Base-by-base conservation (phyloP, 2,329 filamentous ascomycete genomes). In the Alternaria ethzedia region DNA sequence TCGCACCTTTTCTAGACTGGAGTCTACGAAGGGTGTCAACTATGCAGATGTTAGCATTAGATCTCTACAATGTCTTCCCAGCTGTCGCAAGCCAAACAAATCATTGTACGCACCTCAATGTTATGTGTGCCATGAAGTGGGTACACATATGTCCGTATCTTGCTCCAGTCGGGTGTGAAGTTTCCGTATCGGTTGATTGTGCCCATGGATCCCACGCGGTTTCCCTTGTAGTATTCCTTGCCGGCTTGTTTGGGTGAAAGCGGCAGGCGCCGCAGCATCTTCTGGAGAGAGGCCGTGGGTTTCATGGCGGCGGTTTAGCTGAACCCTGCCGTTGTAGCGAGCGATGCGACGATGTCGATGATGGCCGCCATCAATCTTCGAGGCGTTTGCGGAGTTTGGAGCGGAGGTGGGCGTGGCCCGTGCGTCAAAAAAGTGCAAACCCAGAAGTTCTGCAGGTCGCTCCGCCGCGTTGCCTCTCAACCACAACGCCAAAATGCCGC, bases 141-240 rank as follows among this genome's bases (percentile, higher is more conserved):
- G 72, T 92, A 92, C 59, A 92, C 91, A 79, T 94, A 99, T 58
- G 94, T 97, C 81, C 95, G 90, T 76, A 98, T 93, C 83, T 96
- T 97, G 59, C 85, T 82, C 86, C 87, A 97, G 70, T 98, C 91
- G 70, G 98, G 90, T 50, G 89, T 80, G 81, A 96, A 99, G 54
- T 90, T 90, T 80, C 95, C 96, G 78, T 89, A 88, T 79, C 92
- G 91, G 58, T 92, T 94, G 82, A 96, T 93, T 13, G 85, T 83
- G 80, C 96, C 96, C 89, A 96, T 94, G 45, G 91, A 89, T 2
- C 96, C 96, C 1, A 93, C 91, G 50, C 94, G 87, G 74, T 91
- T 97, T 78, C 96, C 96, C 86, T 98, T 98, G 89, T 99, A 99
- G 88, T 90, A 99, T 71, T 94, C 95, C 78, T 93, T 93, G 80